Conservation (phyloP, 768 basidiomycete genomes). For the Mycena vitilis region DNA sequence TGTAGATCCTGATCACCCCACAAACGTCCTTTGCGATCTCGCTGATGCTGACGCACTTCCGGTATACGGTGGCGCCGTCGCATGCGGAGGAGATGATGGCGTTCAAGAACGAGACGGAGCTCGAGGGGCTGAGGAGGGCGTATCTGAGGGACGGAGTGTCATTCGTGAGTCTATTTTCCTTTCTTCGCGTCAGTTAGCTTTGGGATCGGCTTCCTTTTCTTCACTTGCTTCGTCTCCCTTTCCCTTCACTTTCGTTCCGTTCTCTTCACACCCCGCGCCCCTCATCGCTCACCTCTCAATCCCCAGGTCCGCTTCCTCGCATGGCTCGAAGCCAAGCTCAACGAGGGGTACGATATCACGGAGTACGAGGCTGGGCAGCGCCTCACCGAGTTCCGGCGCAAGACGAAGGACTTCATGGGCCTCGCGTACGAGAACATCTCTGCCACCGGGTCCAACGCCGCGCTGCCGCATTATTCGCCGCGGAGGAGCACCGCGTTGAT, state of each 20-base stretch:
- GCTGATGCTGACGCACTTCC: constrained; percentile 85
- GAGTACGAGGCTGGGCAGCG: constrained; percentile 94
- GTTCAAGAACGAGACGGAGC: constrained; percentile 89
- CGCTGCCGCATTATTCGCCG: constrained; percentile 93
- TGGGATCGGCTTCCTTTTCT: too few species aligned
- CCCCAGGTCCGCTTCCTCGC: constrained; percentile 82
- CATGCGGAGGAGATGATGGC: constrained; percentile 83
- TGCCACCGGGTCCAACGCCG: constrained; percentile 91
- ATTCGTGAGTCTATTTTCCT: constrained; percentile 62
- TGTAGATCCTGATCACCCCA: constrained; percentile 73
- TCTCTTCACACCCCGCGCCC: too few species aligned
- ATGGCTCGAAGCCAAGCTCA: constrained; percentile 88
- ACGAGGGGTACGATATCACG: constrained; percentile 82
- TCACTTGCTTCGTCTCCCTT: too few species aligned
- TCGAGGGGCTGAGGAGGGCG: constrained; percentile 84
- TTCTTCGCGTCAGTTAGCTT: neutral
- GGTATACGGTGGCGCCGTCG: constrained; percentile 79
- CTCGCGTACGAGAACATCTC: constrained; percentile 92
- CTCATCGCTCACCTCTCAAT: neutral
- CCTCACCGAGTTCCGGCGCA: constrained; percentile 79
- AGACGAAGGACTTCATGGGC: constrained; percentile 81
- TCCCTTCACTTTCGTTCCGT: too few species aligned
- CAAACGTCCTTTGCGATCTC: constrained; percentile 87
- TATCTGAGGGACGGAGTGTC: constrained; percentile 93
- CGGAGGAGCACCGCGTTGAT: constrained; percentile 72